Evolutionary conservation across 2,329 filamentous ascomycete genomes (phyloP).

Genomic region (Neoarthrinium moseri): DNA sequence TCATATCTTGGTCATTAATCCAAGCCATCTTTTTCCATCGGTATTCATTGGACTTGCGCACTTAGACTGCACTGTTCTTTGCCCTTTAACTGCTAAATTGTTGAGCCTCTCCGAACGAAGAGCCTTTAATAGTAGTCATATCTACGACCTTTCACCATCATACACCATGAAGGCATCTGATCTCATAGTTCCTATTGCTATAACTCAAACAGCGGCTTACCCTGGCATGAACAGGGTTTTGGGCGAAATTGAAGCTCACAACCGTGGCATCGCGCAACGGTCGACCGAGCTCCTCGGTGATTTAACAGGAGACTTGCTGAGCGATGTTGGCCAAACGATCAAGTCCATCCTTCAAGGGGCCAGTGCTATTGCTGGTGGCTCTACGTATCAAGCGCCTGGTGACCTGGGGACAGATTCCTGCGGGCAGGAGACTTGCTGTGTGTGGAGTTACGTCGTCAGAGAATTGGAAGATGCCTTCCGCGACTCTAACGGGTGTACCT

Average conservation of each 20-base stretch:
- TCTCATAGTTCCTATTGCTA: slow-evolving; percentile 13
- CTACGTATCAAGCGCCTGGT: slow-evolving; percentile 19
- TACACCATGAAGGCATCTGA: slow-evolving; percentile 19
- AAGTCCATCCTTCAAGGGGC: slow-evolving; percentile 18
- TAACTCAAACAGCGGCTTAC: slow-evolving; percentile 17
- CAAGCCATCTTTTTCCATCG: too few relatives aligned
- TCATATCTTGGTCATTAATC: too few relatives aligned
- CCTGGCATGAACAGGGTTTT: slow-evolving; percentile 22
- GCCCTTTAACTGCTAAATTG: too few relatives aligned
- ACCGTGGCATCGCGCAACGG: slow-evolving; percentile 14
- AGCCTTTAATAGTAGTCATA: too few relatives aligned
- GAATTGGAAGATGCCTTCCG: slow-evolving; percentile 34
- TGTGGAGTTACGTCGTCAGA: slow-evolving; percentile 38
- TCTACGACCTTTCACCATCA: too few relatives aligned
- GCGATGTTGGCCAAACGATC: slow-evolving; percentile 17
- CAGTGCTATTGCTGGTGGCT: slow-evolving; percentile 14
- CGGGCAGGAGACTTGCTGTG: slow-evolving; percentile 30
- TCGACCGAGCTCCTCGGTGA: slow-evolving; percentile 23
- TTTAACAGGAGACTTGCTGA: slow-evolving; percentile 12
- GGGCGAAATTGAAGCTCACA: slow-evolving; percentile 21
- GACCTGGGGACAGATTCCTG: slow-evolving; percentile 21
- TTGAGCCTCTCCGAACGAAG: too few relatives aligned
- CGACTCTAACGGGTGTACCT: slow-evolving; percentile 32
- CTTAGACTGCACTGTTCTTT: too few relatives aligned
- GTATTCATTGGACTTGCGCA: too few relatives aligned